Evolutionary conservation across 1,139 yeast species (phyloP), one percentile per base, ranked within the genome.

Genomic region (Kodamaea arcana): DNA sequence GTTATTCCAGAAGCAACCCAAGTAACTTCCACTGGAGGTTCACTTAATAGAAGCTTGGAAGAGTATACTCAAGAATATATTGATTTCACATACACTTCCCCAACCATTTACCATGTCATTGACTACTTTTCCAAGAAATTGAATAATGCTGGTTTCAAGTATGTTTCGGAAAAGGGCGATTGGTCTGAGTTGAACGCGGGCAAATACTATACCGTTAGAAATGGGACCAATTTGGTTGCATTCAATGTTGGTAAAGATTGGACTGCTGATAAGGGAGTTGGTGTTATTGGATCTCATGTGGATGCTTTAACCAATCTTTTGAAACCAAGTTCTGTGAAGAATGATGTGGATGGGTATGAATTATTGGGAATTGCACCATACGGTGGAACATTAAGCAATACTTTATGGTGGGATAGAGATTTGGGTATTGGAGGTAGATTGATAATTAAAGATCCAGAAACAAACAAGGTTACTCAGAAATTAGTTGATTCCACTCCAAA

Each of bases 301-400:
- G 86, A 80, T 55, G 67, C 83, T 0, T 58, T 80, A 37, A 69
- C 81, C 8, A 72, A 72, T 11, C 69, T 74, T 42, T 57, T 80
- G 50, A 80, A 80, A 55, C 86, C 86, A 1, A 59, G 61, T 32
- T 75, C 82, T 6, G 54, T 57, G 34, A 70, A 71, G 43, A 47
- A 54, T 8, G 51, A 58, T 15, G 69, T 75, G 9, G 80, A 77
- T 27, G 84, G 85, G 8, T 80, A 74, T 53, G 80, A 78, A 34
- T 52, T 76, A 25, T 59, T 80, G 25, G 85, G 83, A 1, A 83
- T 79, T 13, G 83, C 85, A 1, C 81, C 82, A 3, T 80, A 80
- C 51, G 76, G 81, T 13, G 83, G 83, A 18, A 72, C 78, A 1
- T 56, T 79, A 45, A 65, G 68, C 29, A 64, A 68, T 15, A 34